Evolutionary conservation across 1,139 yeast genomes (phyloP).

Genomic region (Nakaseomyces delphensis): DNA sequence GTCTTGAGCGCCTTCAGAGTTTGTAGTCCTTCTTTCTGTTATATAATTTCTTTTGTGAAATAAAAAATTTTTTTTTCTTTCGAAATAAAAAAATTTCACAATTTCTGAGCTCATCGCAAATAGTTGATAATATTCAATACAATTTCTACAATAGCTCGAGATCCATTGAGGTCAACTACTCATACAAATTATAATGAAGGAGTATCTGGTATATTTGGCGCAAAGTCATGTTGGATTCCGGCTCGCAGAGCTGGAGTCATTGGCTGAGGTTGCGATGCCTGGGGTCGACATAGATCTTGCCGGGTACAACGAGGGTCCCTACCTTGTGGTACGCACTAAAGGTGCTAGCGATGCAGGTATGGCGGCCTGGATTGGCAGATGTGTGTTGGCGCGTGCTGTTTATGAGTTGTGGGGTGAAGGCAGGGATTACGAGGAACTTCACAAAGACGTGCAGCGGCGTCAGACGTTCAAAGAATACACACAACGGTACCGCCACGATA

Average conservation of each 20-base stretch:
- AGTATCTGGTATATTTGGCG: slow-evolving; percentile 71
- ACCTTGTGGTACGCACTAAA: slow-evolving; percentile 42
- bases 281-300: slow-evolving; percentile 51
- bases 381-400: slow-evolving; percentile 64
- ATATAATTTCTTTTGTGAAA: no score
- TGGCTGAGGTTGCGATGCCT: slow-evolving; percentile 49
- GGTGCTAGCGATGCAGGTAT: slow-evolving; percentile 46
- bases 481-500: slow-evolving; percentile 33
- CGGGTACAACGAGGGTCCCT: slow-evolving; percentile 56
- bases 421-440: slow-evolving; percentile 45
- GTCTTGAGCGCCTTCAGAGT: slow-evolving; percentile 14
- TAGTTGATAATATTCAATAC: no score
- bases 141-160: background rate
- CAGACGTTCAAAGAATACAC: slow-evolving; percentile 17
- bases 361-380: slow-evolving; percentile 48
- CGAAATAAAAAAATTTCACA: background rate
- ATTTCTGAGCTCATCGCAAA: no score
- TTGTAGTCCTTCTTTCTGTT: background rate
- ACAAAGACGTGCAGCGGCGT: slow-evolving; percentile 38
- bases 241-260: slow-evolving; percentile 70
- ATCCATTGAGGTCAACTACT: background rate
- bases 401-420: slow-evolving; percentile 87
- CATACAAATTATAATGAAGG: slow-evolving; percentile 12
- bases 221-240: slow-evolving; percentile 78
- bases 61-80: no score